phyloP scores from a whole-genome alignment of 225 moss, liverwort and hornwort species.

The Lunularia cruciata region DNA sequence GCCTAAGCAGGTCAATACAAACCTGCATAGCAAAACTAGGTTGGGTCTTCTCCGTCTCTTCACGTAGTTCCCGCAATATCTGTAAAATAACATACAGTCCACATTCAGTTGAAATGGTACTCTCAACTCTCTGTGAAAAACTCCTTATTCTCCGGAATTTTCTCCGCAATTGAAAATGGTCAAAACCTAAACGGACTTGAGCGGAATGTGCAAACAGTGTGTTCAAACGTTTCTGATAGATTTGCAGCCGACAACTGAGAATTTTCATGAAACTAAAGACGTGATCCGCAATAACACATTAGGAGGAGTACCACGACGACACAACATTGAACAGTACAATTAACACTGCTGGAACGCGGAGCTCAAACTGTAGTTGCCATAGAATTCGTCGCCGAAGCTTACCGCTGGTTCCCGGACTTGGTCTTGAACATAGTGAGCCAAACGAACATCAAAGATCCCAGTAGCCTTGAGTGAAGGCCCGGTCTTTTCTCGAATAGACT shows the following conservation, averaged over 20 bases:
- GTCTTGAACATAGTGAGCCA: conserved; percentile 31
- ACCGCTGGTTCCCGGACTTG: conserved; percentile 48
- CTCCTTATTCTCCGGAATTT: too few relatives aligned
- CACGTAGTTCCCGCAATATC: conserved; percentile 79
- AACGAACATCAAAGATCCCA: conserved; percentile 4
- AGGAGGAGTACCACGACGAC: neutral
- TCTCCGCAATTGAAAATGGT: too few relatives aligned
- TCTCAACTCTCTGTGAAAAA: too few relatives aligned
- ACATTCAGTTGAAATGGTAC: too few relatives aligned
- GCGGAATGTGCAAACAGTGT: too few relatives aligned
- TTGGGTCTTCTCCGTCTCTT: conserved; percentile 63
- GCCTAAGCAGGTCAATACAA: too few relatives aligned
- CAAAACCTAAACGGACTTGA: too few relatives aligned
- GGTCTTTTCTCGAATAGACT: neutral
- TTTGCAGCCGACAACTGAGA: too few relatives aligned
- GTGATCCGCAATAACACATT: neutral
- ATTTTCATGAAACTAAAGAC: too few relatives aligned
- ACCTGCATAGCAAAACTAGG: conserved; percentile 32
- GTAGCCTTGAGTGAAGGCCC: conserved; percentile 9
- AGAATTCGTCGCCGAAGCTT: neutral
- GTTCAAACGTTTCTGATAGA: too few relatives aligned
- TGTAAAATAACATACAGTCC: conserved; percentile 20
- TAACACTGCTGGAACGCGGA: neutral
- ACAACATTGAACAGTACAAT: neutral
- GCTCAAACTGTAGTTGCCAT: neutral